phyloP scores from a whole-genome alignment of 2,329 filamentous ascomycete species.

The Beauveria caledonica region DNA sequence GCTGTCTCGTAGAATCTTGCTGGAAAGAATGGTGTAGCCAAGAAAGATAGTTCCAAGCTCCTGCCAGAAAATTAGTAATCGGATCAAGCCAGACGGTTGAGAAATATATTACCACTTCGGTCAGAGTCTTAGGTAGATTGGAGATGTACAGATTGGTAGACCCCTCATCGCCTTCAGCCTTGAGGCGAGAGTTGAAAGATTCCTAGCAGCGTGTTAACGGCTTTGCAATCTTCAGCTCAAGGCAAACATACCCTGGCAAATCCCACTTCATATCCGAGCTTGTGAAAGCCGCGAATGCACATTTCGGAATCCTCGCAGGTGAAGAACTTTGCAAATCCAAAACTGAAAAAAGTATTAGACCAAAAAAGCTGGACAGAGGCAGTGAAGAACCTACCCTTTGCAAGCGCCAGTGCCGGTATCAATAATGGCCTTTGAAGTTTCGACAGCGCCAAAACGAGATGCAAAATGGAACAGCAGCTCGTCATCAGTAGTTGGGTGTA shows the following conservation, averaged over 20 bases:
- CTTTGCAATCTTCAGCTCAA: conserved; percentile 1
- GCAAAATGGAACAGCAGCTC: conserved; percentile 78
- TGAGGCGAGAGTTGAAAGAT: conserved; percentile 96
- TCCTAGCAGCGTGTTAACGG: conserved; percentile 48
- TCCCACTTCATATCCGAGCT: conserved; percentile 92
- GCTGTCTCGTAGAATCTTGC: conserved; percentile 87
- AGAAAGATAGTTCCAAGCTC: conserved; percentile 72
- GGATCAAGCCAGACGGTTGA: neutral
- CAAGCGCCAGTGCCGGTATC: conserved; percentile 87
- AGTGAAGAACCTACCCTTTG: conserved; percentile 64
- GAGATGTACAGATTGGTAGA: conserved; percentile 98
- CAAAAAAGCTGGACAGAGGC: neutral
- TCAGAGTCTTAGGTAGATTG: conserved; percentile 86
- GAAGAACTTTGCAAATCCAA: conserved; percentile 94
- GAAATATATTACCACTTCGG: conserved; percentile 59
- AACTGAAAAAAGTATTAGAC: conserved; percentile 45
- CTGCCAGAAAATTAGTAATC: conserved; percentile 29
- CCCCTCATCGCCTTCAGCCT: conserved; percentile 80
- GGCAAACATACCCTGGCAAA: conserved; percentile 69
- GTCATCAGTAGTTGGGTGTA: conserved; percentile 92
- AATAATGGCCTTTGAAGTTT: conserved; percentile 97
- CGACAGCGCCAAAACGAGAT: conserved; percentile 81
- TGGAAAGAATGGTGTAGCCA: conserved; percentile 78
- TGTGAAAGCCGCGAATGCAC: conserved; percentile 92
- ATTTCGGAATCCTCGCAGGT: conserved; percentile 83